These are phyloP conservation scores for Fusarium oxysporum DNA, from an alignment of 2,329 filamentous ascomycete species.

Conservation along the genomic window DNA sequence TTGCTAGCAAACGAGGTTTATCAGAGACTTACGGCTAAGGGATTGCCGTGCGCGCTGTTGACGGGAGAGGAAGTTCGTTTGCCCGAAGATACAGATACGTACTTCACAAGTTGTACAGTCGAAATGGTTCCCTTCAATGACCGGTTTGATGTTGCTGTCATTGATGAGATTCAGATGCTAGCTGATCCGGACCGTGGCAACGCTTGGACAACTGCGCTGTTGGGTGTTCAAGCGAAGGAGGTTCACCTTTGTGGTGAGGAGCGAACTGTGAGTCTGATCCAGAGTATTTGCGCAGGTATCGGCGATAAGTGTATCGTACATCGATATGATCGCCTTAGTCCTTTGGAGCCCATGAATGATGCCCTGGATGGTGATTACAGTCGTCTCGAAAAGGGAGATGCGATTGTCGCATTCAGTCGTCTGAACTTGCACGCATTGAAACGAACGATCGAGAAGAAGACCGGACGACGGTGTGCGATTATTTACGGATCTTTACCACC, in stretches of 20 bases:
- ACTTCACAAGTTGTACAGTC: slow-evolving; percentile 88
- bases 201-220: slow-evolving; percentile 92
- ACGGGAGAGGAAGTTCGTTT: slow-evolving; percentile 91
- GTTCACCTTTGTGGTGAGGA: slow-evolving; percentile 94
- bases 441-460: slow-evolving; percentile 77
- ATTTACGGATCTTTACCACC: slow-evolving; percentile 93
- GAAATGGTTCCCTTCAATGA: slow-evolving; percentile 78
- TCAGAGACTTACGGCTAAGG: slow-evolving; percentile 82
- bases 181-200: slow-evolving; percentile 82
- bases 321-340: slow-evolving; percentile 84
- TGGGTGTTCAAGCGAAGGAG: slow-evolving; percentile 88
- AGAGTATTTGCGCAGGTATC: slow-evolving; percentile 78
- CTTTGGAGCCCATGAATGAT: slow-evolving; percentile 72
- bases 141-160: slow-evolving; percentile 86
- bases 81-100: slow-evolving; percentile 66
- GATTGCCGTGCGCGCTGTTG: slow-evolving; percentile 80
- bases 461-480: slow-evolving; percentile 85
- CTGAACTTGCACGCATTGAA: slow-evolving; percentile 85
- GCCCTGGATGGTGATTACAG: slow-evolving; percentile 73
- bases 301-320: slow-evolving; percentile 88
- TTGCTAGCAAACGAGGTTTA: slow-evolving; percentile 96
- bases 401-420: slow-evolving; percentile 87
- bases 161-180: slow-evolving; percentile 99
- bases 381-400: slow-evolving; percentile 87
- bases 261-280: slow-evolving; percentile 81